A percentile compares a stretch with the other conserved stretches of the same genome.
These are phyloP conservation scores for Beta corolliflora DNA, from an alignment of 179 eudicot genomes.

Conservation along the genomic window DNA sequence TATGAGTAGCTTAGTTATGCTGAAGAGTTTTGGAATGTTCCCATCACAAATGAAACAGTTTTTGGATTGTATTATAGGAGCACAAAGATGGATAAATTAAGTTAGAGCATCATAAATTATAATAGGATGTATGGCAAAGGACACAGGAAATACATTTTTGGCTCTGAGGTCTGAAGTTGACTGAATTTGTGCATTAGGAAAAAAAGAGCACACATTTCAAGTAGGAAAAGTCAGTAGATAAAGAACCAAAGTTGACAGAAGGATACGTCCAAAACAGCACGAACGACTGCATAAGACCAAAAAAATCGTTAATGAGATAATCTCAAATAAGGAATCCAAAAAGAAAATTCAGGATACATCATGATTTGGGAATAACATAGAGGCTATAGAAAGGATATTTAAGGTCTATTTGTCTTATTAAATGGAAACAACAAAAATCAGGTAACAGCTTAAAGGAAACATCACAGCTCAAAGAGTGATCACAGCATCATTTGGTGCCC, in stretches of 20 bases:
- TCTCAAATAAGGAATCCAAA: not conserved
- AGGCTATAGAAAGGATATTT: not conserved
- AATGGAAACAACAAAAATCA: not conserved
- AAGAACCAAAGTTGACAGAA: conserved; percentile 27
- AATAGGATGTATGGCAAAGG: not conserved
- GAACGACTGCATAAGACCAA: conserved; percentile 77
- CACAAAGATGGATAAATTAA: not conserved
- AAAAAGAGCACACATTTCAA: not conserved
- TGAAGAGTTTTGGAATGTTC: not conserved
- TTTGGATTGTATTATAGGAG: not conserved
- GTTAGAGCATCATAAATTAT: not conserved
- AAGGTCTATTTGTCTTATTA: not conserved
- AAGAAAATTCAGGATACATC: not conserved
- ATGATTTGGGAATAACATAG: not conserved
- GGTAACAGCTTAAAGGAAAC: not conserved
- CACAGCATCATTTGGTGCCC: not conserved
- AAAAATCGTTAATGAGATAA: conserved; percentile 19
- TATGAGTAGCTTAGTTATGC: not conserved
- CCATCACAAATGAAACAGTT: not conserved
- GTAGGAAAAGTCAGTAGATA: not conserved
- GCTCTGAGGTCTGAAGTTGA: not conserved
- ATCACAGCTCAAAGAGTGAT: not conserved
- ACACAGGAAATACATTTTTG: not conserved
- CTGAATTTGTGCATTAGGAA: not conserved
- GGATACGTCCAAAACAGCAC: conserved; percentile 99